Base-by-base conservation (phyloP, 495 filamentous ascomycete genomes). In the Podospora appendiculata region DNA sequence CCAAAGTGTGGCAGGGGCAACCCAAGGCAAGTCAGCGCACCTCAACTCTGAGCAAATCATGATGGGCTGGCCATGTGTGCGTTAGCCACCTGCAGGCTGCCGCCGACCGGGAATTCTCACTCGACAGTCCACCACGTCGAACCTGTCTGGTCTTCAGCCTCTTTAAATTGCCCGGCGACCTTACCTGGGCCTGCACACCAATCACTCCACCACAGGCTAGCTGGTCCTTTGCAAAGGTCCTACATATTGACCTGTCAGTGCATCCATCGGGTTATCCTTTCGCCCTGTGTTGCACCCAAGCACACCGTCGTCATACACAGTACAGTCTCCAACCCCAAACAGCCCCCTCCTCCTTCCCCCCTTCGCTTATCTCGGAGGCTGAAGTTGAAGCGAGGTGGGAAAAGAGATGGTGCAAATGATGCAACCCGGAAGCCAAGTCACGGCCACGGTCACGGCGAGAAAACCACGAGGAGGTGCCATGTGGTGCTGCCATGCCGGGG, bases 161-260 rank as follows among this genome's bases (percentile, higher is more conserved):
- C 56, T 51, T 50, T 58, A 51, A 40, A 58, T 58, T 50, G 43
- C n/a, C 41, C 50, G 50, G 8, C 18, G 16, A 43, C 41, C 14
- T 9, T 25, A 25, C 18, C n/a, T 14, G 10, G 12, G 12, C 8
- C 16, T 17, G 14, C n/a, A 10, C 41, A 2, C 2, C 18, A 2
- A 43, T 19, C 41, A 8, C 18, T 43, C 41, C 8, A 13, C 41
- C 41, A 3, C n/a, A n/a, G n/a, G n/a, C n/a, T 43, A 10, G 9
- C 41, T 1, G 16, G 36, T 41, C 17, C 48, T 33, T 42, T n/a
- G 14, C 8, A 32, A 41, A 16, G 36, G 36, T 42, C 48, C 39
- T 50, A 41, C 39, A 47, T 36, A n/a, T 33, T 7, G 38, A 11
- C 38, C 2, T 40, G 25, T 25, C 41, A 8, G 41, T 14, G 41